Base-by-base conservation (phyloP, 2,329 filamentous ascomycete genomes). In the Leptographium wingfieldii region DNA sequence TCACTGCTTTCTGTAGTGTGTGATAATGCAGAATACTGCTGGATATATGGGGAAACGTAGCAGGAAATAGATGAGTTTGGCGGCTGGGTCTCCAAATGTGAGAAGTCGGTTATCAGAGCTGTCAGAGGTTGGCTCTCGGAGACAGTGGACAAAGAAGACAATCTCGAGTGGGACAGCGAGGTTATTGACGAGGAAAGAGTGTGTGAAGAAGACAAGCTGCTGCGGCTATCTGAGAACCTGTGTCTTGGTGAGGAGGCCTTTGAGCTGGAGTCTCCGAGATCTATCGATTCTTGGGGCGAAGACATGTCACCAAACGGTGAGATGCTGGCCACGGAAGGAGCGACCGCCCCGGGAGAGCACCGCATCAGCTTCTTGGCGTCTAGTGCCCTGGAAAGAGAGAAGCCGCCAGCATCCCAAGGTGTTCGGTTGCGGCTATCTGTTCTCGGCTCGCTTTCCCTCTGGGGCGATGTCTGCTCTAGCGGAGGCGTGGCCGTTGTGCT, bases 61-160 rank as follows among this genome's bases (percentile, higher is more conserved):
- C 25, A 22, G 31, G 38, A 25, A 19, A 33, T 10, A 12, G 38
- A 35, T 7, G 46, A 27, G 22, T 33, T 51, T 16, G 38, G 46
- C 46, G 25, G 19, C 16, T 25, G 22, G 25, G 70, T 68, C 57
- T 77, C 74, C 22, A 73, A 65, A 4, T 69, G 66, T 5, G 72
- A 70, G 48, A 74, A 68, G 53, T 78, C 74, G 27, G 70, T 68
- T 25, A 64, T 62, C 6, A 71, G 67, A 11, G 69, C 65, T 16
- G 67, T 68, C 49, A 73, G 66, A 14, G 70, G 67, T 60, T 73
- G 71, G 9, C 71, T 68, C 11, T 75, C 74, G 57, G 75, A 75
- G 27, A 78, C 71, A 0, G 78, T 81, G 1, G 80, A 81, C 52
- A 77, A 71, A 0, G 80, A 82, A 1, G 80, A 81, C 56, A 80